Base-by-base conservation (phyloP, 805 yeast species). In the Komagataella pastoris region DNA sequence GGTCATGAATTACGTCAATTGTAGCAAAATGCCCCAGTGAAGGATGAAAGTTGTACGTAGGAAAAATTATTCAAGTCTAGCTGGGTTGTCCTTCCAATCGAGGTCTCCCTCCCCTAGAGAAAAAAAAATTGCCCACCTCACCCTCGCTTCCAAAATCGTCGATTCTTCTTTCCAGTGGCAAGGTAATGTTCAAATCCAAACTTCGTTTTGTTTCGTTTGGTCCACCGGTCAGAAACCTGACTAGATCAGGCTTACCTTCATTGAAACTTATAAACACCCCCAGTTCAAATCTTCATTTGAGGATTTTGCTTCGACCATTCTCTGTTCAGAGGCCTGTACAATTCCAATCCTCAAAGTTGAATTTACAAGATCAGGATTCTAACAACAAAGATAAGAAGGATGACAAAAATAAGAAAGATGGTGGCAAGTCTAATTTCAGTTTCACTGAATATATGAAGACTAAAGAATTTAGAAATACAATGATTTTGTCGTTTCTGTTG, bases 361-460 rank as follows among this genome's bases (percentile, higher is more conserved):
- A 10, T 30, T 30, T 30, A 3, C 40, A 30, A 30, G n/a, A 30
- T 30, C 40, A 23, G 47, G 46, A 48, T 14, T 12, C 49, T n/a
- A 44, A 48, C 10, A 47, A 51, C 17, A 48, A 40, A 14, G 24
- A 19, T 23, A 24, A 51, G 17, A 44, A 52, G n/a, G 47, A 48
- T 49, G 24, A 53, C 17, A 49, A 51, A 17, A 49, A 52, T 3
- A 47, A 53, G 24, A 24, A 49, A 21, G 50, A 24, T 18, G 50
- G 44, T n/a, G 47, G 45, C 44, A 45, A 44, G 7, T 14, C 21
- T 6, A 17, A 8, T 7, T 19, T 44, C n/a, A 47, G 44, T 18
- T 17, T 49, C 17, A n/a, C 17, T 3, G 48, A 49, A 47, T 49
- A 49, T 14, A 8, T 49, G 21, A 44, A 49, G 40, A 44, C 51